Evolutionary conservation across 139 green algal genomes (phyloP).

Genomic region (Penium margaritaceum): DNA sequence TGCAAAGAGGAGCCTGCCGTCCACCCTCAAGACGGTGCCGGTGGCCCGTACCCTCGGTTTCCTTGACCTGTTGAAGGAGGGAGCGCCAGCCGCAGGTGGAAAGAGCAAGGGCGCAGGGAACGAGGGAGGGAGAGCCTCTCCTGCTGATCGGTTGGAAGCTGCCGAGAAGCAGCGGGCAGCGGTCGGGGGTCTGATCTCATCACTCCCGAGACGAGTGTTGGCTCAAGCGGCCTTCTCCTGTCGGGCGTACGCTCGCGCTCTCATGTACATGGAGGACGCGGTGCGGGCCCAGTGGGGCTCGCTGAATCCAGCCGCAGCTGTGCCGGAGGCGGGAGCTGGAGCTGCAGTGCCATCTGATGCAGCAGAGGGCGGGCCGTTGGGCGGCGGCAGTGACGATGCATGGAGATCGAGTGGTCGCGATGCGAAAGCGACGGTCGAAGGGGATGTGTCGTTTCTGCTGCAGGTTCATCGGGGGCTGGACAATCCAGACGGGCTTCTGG

Average conservation of each 20-base stretch:
- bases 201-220: constrained; percentile 7
- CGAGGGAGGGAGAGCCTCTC: neutral
- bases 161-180: constrained; percentile 53
- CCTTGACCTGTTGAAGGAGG: neutral
- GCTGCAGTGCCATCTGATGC: constrained; percentile 30
- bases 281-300: constrained; percentile 59
- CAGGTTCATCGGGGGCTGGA: constrained; percentile 81
- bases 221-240: constrained; percentile 46
- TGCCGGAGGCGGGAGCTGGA: neutral
- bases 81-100: neutral
- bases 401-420: neutral
- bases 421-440: constrained; percentile 52
- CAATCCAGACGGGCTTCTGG: constrained; percentile 77
- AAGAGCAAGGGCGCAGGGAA: neutral
- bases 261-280: constrained; percentile 78
- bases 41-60: constrained; percentile 52
- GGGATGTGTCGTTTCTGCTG: constrained; percentile 75
- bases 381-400: neutral
- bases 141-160: neutral
- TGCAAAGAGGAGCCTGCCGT: no score
- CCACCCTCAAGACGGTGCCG: no score
- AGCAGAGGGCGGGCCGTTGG: constrained; percentile 3
- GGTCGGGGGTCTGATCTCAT: constrained; percentile 18
- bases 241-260: constrained; percentile 71
- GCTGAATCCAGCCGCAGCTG: constrained; percentile 61